Base-by-base conservation (phyloP, 352 stramenopile species). In the Globisporangium mamillatum region DNA sequence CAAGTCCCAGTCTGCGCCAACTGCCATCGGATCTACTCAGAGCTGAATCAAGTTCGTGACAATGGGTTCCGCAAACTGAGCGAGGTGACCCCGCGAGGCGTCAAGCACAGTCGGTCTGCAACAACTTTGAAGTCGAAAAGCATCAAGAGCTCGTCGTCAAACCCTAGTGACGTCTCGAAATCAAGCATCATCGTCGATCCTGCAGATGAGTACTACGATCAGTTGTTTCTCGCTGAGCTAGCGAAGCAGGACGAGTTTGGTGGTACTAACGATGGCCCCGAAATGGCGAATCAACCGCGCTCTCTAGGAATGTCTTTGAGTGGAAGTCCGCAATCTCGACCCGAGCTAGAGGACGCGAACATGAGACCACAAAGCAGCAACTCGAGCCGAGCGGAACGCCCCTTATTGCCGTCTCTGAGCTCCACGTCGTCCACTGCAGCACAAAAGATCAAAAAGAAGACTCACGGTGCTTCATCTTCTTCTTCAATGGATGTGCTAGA, bases 1-100 rank as follows among this genome's bases (percentile, higher is more conserved):
- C 87, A 92, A 72, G 84, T 91, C 9, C 48, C 64, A 0, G 84
- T 95, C 10, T 95, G 87, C 34, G 44, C 70, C 20, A 93, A 95
- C 61, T 95, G 87, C 65, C 81, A 91, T 68, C 76, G 73, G 41
- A 73, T 93, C 27, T 95, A 93, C 60, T 78, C 75, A 0, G 74
- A 88, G 46, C 70, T 93, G 52, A 80, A 86, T 44, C 72, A 66
- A 63, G 46, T 81, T 18, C 78, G 87, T 0, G 81, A 90, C 25
- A 67, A 66, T 18, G 79, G 76, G 0, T 95, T 95, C 63, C 75
- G 41, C 24, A 59, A 60, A 34, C 25, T 5, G 4, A 46, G 24
- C 1, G 46, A 60, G 0, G 32, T 4, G 32, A 61, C 57, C 4
- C 56, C 64, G 50, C 44, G 57, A 38, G 36, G 52, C 1, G n/a